Base-by-base conservation (phyloP, 306 rosid genomes). In the Pterocarpus macrocarpus region DNA sequence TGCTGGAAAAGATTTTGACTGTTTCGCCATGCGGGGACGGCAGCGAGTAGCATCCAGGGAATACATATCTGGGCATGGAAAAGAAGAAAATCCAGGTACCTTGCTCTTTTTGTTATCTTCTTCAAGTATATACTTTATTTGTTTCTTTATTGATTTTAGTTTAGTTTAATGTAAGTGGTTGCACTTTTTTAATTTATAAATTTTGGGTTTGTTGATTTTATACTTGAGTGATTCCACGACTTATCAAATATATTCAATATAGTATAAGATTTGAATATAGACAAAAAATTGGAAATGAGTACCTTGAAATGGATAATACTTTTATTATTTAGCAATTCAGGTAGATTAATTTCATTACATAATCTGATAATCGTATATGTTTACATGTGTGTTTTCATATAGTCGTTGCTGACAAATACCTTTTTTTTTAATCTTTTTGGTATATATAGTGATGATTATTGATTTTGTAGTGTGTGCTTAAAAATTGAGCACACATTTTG, bases 1-100 rank as follows among this genome's bases (percentile, higher is more conserved):
- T 85, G 16, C 12, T 52, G 80, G 81, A 77, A 59, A 87, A 69
- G 89, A 79, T 47, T 67, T 87, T 17, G 34, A 59, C 50, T 64
- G 73, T 41, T 88, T 76, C 71, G 83, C 87, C 41, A 91, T 93
- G 97, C 82, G 97, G 61, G 97, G 97, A 73, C 82, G 97, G 71
- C 89, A 88, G 78, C 93, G 97, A 66, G 91, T 72, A 53, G 62
- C 79, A 43, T 83, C 90, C 34, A 91, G 64, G 81, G 97, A 93
- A 5, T 33, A 69, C 47, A 17, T 77, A 6, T n/a, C 22, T 75
- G 83, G 39, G 44, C 73, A 70, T 47, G 92, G 90, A 72, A 82
- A 82, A 82, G 94, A 88, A 30, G 93, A 84, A 71, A 79, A 63
- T 85, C 15, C 77, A 52, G 94, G 94, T 93, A 74, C 33, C 72